phyloP scores from a whole-genome alignment of 176 grass and related monocot species.

The Chloris gayana region DNA sequence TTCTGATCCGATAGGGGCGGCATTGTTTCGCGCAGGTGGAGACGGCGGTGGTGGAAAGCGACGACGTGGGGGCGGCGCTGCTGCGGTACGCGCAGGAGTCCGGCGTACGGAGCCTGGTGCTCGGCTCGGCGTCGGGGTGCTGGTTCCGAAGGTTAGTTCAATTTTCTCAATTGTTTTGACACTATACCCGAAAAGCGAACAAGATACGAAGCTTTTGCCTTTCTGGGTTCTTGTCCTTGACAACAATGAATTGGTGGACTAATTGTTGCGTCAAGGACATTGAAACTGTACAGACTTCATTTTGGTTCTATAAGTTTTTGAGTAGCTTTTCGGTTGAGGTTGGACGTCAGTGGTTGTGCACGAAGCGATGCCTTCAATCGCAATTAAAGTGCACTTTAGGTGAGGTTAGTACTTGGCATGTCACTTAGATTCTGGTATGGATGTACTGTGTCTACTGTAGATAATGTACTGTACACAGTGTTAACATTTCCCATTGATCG shows the following conservation, averaged over 20 bases:
- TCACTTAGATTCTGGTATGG: conserved; percentile 11
- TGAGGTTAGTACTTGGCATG: background rate
- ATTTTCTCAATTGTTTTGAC: background rate
- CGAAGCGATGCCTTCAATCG: conserved; percentile 8
- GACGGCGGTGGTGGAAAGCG: conserved; percentile 71
- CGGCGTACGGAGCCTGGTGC: conserved; percentile 69
- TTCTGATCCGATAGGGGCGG: background rate
- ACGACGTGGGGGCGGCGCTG: conserved; percentile 63
- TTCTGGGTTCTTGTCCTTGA: conserved; percentile 6
- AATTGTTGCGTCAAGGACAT: background rate
- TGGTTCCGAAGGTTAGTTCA: conserved; percentile 53
- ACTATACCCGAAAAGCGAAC: background rate
- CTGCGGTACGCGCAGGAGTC: conserved; percentile 56
- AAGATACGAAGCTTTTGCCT: background rate
- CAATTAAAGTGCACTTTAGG: background rate
- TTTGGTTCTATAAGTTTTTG: conserved; percentile 20
- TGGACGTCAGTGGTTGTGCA: conserved; percentile 6
- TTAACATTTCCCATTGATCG: background rate
- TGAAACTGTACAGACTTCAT: background rate
- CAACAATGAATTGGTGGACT: background rate
- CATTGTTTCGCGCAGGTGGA: conserved; percentile 50
- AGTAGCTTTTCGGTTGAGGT: conserved; percentile 28
- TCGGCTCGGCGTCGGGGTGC: conserved; percentile 57
- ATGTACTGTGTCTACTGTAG: conserved; percentile 13
- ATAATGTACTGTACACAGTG: background rate